Conservation (phyloP, 768 basidiomycete species). For the Sarcomyxa edulis region DNA sequence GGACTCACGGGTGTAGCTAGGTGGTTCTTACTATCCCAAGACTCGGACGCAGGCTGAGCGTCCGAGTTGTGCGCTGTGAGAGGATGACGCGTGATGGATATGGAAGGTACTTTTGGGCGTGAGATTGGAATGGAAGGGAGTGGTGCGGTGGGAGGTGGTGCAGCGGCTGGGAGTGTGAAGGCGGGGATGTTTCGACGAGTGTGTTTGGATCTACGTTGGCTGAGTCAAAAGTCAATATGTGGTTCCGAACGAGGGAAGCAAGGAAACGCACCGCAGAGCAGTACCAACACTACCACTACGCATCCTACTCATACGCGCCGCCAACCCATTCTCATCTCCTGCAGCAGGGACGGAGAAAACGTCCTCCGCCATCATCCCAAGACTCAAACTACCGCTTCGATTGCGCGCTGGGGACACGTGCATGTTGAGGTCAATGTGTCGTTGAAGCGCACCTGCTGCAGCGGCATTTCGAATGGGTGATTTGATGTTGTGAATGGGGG, state of each 20-base stretch:
- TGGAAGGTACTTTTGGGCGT: constrained; percentile 6
- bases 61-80: neutral
- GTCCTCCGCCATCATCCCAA: constrained; percentile 16
- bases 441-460: constrained; percentile 42
- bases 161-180: constrained; percentile 25
- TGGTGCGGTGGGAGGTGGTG: constrained; percentile 32
- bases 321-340: constrained; percentile 36
- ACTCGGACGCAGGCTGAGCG: neutral
- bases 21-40: neutral
- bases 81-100: neutral
- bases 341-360: constrained; percentile 17
- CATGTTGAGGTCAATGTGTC: constrained; percentile 44
- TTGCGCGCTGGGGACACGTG: constrained; percentile 31
- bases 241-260: constrained; percentile 6
- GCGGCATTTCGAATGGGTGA: constrained; percentile 48
- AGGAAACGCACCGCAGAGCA: constrained; percentile 24
- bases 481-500: constrained; percentile 54
- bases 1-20: neutral
- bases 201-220: constrained; percentile 31
- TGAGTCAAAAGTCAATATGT: constrained; percentile 1
- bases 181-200: constrained; percentile 28
- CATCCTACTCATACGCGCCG: constrained; percentile 49
- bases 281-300: constrained; percentile 49
- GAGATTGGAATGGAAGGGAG: constrained; percentile 20
- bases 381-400: constrained; percentile 40